Evolutionary conservation across 805 yeast genomes (phyloP), one percentile per base, ranked within the genome.

Genomic region (Kuraishia piskuri): DNA sequence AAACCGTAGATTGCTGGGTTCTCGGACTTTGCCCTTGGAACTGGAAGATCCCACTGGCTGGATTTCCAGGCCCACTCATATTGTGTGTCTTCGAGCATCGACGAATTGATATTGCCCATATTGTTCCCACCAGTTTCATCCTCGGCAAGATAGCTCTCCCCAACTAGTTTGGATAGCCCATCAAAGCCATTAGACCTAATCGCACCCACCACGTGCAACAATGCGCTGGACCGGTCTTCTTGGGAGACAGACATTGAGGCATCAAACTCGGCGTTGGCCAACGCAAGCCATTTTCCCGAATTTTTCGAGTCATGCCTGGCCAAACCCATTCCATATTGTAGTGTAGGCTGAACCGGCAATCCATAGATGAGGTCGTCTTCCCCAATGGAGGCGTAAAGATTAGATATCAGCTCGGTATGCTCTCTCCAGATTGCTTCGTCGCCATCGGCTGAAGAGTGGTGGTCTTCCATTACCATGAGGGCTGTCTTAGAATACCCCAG

Each of bases 51-150:
- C 97, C 97, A 91, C 50, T 80, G 78, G 47, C 77, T 79, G 46
- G 91, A 66, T 61, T 86, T 86, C 90, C 96, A 85, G 0, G 83
- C 79, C 80, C 90, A 83, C 54, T 78, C 82, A 62, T 76, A 86
- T 1, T 67, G 54, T 22, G 65, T 64, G 22, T 61, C 63, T 1
- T 56, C 51, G 8, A 23, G 31, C 3, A 40, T 14, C 47, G 37
- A n/a, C 49, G 20, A 40, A 22, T 36, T 50, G 14, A 48, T 50
- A 20, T 25, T 23, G 23, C 22, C 44, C 46, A 36, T 26, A 21
- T 49, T 31, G 40, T n/a, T 31, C 17, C n/a, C 17, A 12, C 4
- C 14, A 25, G 31, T 46, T 9, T 22, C 20, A 37, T n/a, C n/a
- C 24, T 14, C 25, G 3, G 24, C 19, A 17, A 23, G 25, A 10